A percentile compares a stretch with the other conserved stretches of the same genome.
These are phyloP conservation scores for Kazachstania psychrophila DNA, from an alignment of 805 yeast genomes.

Conservation along the genomic window DNA sequence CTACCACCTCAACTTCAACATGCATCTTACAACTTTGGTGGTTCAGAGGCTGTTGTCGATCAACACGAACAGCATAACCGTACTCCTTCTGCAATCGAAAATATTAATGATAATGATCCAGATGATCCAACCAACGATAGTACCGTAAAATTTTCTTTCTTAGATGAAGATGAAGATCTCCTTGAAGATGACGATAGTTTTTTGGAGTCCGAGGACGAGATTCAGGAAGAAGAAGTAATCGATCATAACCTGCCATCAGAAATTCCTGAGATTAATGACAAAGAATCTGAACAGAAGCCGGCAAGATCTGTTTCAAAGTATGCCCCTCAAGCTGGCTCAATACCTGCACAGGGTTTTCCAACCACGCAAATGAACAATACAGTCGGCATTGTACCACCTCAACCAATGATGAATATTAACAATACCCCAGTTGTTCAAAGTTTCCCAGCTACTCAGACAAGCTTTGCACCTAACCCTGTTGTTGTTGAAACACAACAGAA, in stretches of 20 bases:
- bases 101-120: neutral
- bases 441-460: neutral
- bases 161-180: constrained; percentile 38
- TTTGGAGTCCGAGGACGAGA: constrained; percentile 26
- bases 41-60: too few species aligned
- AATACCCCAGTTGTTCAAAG: neutral
- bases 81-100: too few species aligned
- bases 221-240: neutral
- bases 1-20: too few species aligned
- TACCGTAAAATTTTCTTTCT: constrained; percentile 26
- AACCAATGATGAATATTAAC: constrained; percentile 2
- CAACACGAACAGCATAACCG: too few species aligned
- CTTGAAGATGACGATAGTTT: constrained; percentile 36
- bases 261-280: too few species aligned
- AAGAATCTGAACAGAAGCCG: too few species aligned
- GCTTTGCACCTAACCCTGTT: neutral
- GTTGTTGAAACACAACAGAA: constrained; percentile 13
- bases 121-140: neutral
- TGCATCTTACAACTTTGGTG: too few species aligned
- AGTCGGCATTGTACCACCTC: constrained; percentile 16
- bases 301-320: neutral
- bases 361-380: neutral
- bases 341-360: neutral
- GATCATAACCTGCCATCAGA: too few species aligned
- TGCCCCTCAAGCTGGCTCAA: constrained; percentile 1